Percentiles rank a stretch among this genome's conserved stretches.
Conservation (phyloP, 257 asterid genomes). For the Cruciata laevipes region DNA sequence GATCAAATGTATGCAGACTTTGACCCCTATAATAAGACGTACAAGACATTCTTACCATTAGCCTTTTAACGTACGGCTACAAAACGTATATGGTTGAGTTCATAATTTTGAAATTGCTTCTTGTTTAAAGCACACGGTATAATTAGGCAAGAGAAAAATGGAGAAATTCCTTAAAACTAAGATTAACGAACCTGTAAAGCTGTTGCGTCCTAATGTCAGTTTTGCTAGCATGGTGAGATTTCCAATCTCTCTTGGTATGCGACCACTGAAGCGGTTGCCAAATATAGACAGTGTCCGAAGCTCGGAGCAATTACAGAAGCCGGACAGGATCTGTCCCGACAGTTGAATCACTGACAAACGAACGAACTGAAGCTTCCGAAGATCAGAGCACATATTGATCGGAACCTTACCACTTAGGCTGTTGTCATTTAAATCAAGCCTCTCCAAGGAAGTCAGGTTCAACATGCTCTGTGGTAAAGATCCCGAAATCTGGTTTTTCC, state of each 20-base stretch:
- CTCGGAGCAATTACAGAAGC: constrained; percentile 14
- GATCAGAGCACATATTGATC: constrained; percentile 9
- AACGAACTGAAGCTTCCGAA: constrained; percentile 12
- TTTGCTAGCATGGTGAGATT: not conserved
- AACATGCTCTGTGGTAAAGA: constrained; percentile 12
- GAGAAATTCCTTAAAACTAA: too few relatives aligned
- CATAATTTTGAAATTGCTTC: too few relatives aligned
- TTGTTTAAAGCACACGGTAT: too few relatives aligned
- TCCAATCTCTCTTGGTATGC: constrained; percentile 1
- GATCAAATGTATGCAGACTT: too few relatives aligned
- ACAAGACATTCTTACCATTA: too few relatives aligned
- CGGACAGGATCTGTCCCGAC: constrained; percentile 17
- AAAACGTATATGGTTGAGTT: too few relatives aligned
- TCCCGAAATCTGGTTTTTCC: constrained; percentile 14
- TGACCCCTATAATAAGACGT: too few relatives aligned
- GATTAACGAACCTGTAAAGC: not conserved
- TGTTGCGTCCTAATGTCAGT: not conserved
- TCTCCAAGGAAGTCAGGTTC: constrained; percentile 17
- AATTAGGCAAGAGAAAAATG: not conserved
- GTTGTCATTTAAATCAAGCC: not conserved
- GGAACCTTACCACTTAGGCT: constrained; percentile 20
- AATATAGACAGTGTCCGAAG: not conserved
- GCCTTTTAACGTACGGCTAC: too few relatives aligned
- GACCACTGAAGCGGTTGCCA: not conserved
- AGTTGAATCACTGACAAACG: not conserved